Evolutionary conservation across 2,329 filamentous ascomycete species (phyloP).

Genomic region (Byssoonygena ceratinophila): DNA sequence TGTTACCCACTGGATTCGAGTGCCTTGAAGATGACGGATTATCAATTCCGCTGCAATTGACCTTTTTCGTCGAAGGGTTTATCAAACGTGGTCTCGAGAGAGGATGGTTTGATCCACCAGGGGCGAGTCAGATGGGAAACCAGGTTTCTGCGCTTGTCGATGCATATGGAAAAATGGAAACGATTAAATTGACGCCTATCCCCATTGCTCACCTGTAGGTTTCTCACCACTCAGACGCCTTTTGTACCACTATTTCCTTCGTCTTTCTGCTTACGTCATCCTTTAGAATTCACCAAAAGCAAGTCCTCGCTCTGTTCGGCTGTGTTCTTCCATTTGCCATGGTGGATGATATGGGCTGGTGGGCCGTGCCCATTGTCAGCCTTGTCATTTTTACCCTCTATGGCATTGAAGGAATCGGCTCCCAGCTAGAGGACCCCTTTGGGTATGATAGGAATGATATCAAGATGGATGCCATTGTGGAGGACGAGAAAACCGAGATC

Average conservation of each 20-base stretch:
- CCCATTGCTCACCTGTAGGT: constrained; percentile 50
- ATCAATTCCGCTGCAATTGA: constrained; percentile 50
- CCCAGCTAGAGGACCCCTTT: constrained; percentile 56
- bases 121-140: constrained; percentile 47
- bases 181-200: constrained; percentile 53
- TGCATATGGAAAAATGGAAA: constrained; percentile 55
- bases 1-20: constrained; percentile 42
- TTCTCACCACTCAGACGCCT: not conserved
- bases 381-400: constrained; percentile 55
- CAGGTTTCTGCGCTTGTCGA: constrained; percentile 48
- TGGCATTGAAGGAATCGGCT: constrained; percentile 53
- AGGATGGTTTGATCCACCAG: constrained; percentile 51
- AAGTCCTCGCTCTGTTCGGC: constrained; percentile 52
- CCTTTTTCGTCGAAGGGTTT: constrained; percentile 50
- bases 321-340: constrained; percentile 53
- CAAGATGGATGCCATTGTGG: constrained; percentile 56
- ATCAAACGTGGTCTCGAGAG: constrained; percentile 47
- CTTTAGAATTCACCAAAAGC: constrained; percentile 50
- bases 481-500: constrained; percentile 50
- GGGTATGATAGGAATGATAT: constrained; percentile 57
- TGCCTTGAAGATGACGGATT: constrained; percentile 50
- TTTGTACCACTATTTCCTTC: not conserved
- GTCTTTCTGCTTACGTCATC: not conserved
- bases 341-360: constrained; percentile 54
- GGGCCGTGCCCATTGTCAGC: constrained; percentile 48